A percentile compares a stretch with the other conserved stretches of the same genome.
Evolutionary conservation across 345 rosid species (phyloP).

Genomic region (Adansonia digitata): DNA sequence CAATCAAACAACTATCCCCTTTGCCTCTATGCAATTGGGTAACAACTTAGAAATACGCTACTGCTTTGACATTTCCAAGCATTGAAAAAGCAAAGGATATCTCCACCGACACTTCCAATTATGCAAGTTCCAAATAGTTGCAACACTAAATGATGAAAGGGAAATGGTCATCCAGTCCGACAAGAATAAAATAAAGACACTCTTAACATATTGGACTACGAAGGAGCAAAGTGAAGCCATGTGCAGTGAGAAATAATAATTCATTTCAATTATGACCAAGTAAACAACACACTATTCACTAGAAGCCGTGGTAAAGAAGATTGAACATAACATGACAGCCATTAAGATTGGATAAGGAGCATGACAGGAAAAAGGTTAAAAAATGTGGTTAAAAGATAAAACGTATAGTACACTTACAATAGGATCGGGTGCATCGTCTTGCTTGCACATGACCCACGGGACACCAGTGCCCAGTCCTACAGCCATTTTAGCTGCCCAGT

Average conservation of each 20-base stretch:
- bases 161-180: slow-evolving; percentile 17
- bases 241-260: slow-evolving; percentile 30
- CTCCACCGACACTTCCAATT: slow-evolving; percentile 5
- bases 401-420: slow-evolving; percentile 45
- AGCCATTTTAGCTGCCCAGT: slow-evolving; percentile 98
- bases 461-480: slow-evolving; percentile 92
- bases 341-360: slow-evolving; percentile 17
- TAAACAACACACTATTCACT: slow-evolving; percentile 12
- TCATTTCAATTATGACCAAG: slow-evolving; percentile 26
- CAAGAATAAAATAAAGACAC: slow-evolving; percentile 17
- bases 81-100: background rate
- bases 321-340: slow-evolving; percentile 33
- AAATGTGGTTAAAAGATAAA: background rate
- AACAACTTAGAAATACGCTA: background rate
- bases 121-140: slow-evolving; percentile 10
- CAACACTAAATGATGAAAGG: slow-evolving; percentile 12
- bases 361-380: slow-evolving; percentile 21
- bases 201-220: slow-evolving; percentile 20
- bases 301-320: slow-evolving; percentile 23
- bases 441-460: slow-evolving; percentile 99
- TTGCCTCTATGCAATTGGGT: no score
- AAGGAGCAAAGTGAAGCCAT: slow-evolving; percentile 32
- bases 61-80: slow-evolving; percentile 3
- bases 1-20: no score
- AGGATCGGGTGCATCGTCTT: slow-evolving; percentile 99